phyloP scores from a whole-genome alignment of 78 protist species.

The Corallochytrium limacisporum region DNA sequence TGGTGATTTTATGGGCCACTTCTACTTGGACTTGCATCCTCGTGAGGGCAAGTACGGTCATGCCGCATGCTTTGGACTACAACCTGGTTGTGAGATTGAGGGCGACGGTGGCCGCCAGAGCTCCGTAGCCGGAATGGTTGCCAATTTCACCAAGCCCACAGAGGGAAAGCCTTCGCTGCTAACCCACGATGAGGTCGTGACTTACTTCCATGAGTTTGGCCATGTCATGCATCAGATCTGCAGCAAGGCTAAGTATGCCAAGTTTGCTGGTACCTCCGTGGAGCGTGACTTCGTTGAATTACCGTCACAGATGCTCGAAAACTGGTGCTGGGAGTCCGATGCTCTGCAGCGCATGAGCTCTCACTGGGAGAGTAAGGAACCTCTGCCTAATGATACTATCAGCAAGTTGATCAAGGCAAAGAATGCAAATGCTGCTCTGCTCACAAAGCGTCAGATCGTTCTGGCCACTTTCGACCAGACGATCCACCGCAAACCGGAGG shows the following conservation, averaged over 20 bases:
- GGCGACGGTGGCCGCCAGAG: conserved; percentile 2
- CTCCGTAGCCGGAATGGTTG: conserved; percentile 5
- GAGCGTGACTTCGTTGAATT: conserved; percentile 50
- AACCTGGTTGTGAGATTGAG: conserved; percentile 7
- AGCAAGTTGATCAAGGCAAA: neutral
- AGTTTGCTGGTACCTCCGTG: conserved; percentile 39
- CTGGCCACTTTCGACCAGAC: conserved; percentile 29
- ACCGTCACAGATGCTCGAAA: conserved; percentile 43
- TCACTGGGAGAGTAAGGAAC: conserved; percentile 36
- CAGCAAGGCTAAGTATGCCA: neutral
- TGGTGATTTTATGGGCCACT: conserved; percentile 21
- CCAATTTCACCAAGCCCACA: conserved; percentile 18
- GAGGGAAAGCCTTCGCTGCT: conserved; percentile 19
- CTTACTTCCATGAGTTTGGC: conserved; percentile 40
- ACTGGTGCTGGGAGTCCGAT: conserved; percentile 47
- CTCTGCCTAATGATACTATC: conserved; percentile 28
- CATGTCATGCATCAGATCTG: conserved; percentile 26
- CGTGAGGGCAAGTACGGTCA: conserved; percentile 52
- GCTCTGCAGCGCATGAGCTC: conserved; percentile 15
- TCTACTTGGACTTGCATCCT: conserved; percentile 56
- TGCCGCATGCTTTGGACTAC: conserved; percentile 31
- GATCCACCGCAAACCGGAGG: conserved; percentile 10
- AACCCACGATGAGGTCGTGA: conserved; percentile 30
- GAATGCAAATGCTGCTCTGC: conserved; percentile 6
- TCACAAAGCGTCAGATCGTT: conserved; percentile 15